These are phyloP conservation scores for Yarrowia keelungensis DNA, from an alignment of 805 yeast genomes.

Conservation along the genomic window DNA sequence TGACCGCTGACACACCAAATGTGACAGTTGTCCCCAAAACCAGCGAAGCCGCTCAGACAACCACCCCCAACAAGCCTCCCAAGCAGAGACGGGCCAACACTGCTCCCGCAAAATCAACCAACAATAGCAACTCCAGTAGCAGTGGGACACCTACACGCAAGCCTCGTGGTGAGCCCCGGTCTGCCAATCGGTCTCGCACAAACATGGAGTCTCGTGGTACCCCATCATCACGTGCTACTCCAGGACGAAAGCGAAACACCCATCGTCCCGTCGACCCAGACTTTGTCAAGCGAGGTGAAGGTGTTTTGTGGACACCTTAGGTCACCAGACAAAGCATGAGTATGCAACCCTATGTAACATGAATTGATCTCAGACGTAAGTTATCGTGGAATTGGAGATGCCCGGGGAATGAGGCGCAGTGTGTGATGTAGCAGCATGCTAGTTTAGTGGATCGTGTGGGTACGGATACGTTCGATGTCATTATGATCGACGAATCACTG, in stretches of 20 bases:
- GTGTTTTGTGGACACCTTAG: constrained; percentile 35
- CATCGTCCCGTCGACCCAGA: constrained; percentile 19
- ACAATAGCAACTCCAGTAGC: not conserved
- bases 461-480: too few species aligned
- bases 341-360: not conserved
- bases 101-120: not conserved
- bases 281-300: constrained; percentile 31
- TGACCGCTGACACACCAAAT: not conserved
- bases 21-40: not conserved
- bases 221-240: not conserved
- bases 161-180: constrained; percentile 14
- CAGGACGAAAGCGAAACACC: constrained; percentile 5
- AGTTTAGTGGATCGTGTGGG: too few species aligned
- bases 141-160: not conserved
- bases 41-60: too few species aligned
- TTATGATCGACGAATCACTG: too few species aligned
- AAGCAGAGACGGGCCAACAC: constrained; percentile 13
- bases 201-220: constrained; percentile 1
- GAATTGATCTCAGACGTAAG: not conserved
- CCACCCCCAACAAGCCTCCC: constrained; percentile 7
- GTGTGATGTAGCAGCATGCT: too few species aligned
- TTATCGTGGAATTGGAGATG: too few species aligned
- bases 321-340: not conserved
- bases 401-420: too few species aligned
- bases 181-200: not conserved